These are phyloP conservation scores for Gossypium gossypioides DNA, from an alignment of 441 rosid genomes.

Conservation along the genomic window DNA sequence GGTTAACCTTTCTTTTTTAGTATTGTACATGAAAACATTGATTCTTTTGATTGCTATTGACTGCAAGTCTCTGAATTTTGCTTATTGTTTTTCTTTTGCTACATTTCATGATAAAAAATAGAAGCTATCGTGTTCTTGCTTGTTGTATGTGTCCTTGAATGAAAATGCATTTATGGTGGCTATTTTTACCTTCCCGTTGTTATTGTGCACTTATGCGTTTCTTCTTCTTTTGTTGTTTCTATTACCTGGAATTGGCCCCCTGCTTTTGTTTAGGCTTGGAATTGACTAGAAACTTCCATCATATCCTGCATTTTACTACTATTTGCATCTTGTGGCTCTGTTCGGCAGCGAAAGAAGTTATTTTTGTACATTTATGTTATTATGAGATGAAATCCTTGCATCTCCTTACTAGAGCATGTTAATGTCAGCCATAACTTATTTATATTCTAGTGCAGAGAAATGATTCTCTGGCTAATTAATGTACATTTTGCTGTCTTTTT, in stretches of 20 bases:
- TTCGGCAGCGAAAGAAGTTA: not conserved
- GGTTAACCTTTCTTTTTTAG: not conserved
- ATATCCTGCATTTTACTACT: not conserved
- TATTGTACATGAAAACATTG: constrained; percentile 3
- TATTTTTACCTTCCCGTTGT: constrained; percentile 1
- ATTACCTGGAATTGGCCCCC: not conserved
- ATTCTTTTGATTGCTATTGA: constrained; percentile 7
- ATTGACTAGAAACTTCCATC: not conserved
- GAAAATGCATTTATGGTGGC: not conserved
- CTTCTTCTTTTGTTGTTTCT: not conserved
- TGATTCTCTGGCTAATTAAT: not conserved
- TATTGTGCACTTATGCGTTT: not conserved
- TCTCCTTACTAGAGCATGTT: not conserved
- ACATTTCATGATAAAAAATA: not conserved
- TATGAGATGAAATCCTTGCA: not conserved
- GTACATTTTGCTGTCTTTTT: not conserved
- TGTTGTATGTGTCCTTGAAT: not conserved
- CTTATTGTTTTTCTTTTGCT: constrained; percentile 1
- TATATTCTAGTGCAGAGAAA: not conserved
- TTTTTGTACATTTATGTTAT: not conserved
- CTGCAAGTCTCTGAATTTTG: not conserved
- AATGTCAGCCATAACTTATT: not conserved
- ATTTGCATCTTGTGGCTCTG: not conserved
- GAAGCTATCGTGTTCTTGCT: constrained; percentile 5
- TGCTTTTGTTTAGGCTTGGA: not conserved